Evolutionary conservation across 768 basidiomycete species (phyloP), one percentile per base, ranked within the genome.

Genomic region (Peribolospora baueri): DNA sequence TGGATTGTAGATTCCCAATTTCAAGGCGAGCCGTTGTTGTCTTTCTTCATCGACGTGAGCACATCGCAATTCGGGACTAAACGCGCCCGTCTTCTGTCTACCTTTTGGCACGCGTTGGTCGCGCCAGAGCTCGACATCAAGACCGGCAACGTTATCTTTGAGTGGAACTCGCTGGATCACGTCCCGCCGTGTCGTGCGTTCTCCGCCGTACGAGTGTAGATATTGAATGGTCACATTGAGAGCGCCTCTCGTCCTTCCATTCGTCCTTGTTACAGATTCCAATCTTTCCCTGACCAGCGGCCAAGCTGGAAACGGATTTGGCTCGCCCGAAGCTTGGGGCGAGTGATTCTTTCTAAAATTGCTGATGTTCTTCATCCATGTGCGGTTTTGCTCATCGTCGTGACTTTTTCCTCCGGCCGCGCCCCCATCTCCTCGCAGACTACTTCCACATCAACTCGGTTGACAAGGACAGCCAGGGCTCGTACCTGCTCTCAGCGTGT

Each of bases 361-460:
- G 48, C 48, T 50, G 25, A 13, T 50, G 25, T 25, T 25, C 25
- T 25, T 25, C 25, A 25, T 25, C 25, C 25, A 25, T 2, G 25
- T 25, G 25, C 25, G 25, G 25, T 25, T 25, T 25, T 25, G 25
- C 25, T 25, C 25, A 25, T 25, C 25, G 1, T 25, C 25, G 25
- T 25, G 25, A 1, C 25, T 25, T 25, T 25, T 25, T 25, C 25
- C 25, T 25, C 25, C 25, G 25, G 25, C 25, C 25, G 25, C 25
- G 25, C 25, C 7, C 10, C 7, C 42, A 46, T 13, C 10, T 41
- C 11, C 37, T 43, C 9, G 54, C 56, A 43, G 59, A 61, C 48
- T 61, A 53, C 42, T 63, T 63, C 50, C 65, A 66, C 54, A 60
- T 66, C 56, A 66, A 66, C 57, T 59, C 62, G 25, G 46, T 62